phyloP scores from a whole-genome alignment of 2,329 filamentous ascomycete species.

The Botrytis medusae region DNA sequence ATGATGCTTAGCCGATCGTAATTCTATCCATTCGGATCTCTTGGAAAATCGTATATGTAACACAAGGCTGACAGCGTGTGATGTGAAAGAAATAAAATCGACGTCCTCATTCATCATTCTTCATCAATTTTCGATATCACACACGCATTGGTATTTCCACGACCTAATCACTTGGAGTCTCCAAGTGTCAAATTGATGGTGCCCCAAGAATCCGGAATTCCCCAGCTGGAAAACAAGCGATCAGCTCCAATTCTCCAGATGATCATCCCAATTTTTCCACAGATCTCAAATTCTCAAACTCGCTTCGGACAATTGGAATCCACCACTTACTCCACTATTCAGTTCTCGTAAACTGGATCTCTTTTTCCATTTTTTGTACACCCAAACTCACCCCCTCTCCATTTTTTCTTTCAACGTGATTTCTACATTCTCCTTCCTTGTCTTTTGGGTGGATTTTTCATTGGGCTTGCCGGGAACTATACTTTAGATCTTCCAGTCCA shows the following conservation, averaged over 20 bases:
- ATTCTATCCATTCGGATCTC: background rate
- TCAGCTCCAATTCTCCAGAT: conserved; percentile 20
- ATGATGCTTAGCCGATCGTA: background rate
- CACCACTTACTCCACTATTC: background rate
- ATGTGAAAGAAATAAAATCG: background rate
- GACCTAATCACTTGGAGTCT: conserved; percentile 5
- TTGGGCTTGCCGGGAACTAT: background rate
- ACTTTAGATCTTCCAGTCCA: background rate
- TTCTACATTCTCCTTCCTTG: background rate
- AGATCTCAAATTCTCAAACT: conserved; percentile 4
- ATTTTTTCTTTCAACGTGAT: conserved; percentile 9
- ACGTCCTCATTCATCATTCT: background rate
- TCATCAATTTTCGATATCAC: background rate
- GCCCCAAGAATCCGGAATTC: conserved; percentile 13
- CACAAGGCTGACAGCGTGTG: conserved; percentile 12
- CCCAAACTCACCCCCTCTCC: conserved; percentile 5
- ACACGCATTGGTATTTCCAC: background rate
- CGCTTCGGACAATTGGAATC: background rate
- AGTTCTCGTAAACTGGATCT: conserved; percentile 7
- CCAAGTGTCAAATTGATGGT: background rate
- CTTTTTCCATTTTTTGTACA: background rate
- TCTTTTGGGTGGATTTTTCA: background rate
- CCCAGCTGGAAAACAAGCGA: conserved; percentile 4
- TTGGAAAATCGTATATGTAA: background rate
- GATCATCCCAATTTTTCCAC: conserved; percentile 15